These are phyloP conservation scores for Populus nigra DNA, from an alignment of 345 rosid genomes.

Conservation along the genomic window DNA sequence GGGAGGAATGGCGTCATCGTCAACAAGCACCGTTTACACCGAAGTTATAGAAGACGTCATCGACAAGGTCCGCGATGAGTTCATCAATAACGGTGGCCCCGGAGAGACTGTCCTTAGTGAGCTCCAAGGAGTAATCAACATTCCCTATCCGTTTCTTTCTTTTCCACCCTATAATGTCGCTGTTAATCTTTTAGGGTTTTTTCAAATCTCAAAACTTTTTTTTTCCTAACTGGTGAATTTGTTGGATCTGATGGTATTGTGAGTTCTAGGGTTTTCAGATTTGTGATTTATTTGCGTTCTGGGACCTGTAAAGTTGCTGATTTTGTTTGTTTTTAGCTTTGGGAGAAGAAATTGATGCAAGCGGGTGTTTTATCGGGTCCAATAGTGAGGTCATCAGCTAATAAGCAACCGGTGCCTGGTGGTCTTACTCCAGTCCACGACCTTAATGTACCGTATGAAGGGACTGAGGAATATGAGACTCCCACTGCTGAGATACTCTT, in stretches of 20 bases:
- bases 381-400: constrained; percentile 60
- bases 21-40: constrained; percentile 70
- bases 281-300: constrained; percentile 4
- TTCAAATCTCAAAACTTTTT: background rate
- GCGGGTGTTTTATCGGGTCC: constrained; percentile 71
- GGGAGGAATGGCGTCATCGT: constrained; percentile 48
- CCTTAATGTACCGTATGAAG: constrained; percentile 94
- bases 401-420: constrained; percentile 58
- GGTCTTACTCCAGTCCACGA: constrained; percentile 79
- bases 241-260: constrained; percentile 29
- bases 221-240: background rate
- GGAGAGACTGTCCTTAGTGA: constrained; percentile 81
- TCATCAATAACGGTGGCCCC: constrained; percentile 71
- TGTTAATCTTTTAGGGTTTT: background rate
- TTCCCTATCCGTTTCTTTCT: background rate
- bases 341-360: constrained; percentile 96
- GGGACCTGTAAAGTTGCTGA: constrained; percentile 13
- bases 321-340: constrained; percentile 47
- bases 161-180: background rate
- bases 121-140: constrained; percentile 77
- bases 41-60: constrained; percentile 90
- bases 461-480: constrained; percentile 90
- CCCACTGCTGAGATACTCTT: constrained; percentile 96
- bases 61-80: constrained; percentile 90
- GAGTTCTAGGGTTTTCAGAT: constrained; percentile 37